Conservation (phyloP, 768 basidiomycete genomes). For the Amanita exitialis region DNA sequence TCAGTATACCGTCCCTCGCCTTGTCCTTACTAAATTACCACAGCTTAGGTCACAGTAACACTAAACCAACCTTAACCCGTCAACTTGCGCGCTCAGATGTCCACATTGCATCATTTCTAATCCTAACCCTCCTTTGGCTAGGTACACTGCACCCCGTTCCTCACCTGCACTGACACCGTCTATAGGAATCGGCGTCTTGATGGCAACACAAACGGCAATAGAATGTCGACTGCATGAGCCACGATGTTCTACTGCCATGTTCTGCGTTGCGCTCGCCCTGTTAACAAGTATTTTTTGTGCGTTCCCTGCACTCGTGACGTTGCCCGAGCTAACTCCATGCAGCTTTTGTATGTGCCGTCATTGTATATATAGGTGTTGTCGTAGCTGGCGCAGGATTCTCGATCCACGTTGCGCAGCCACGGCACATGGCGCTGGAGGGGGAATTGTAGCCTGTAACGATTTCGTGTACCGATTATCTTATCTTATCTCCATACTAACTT, state of each 20-base stretch:
- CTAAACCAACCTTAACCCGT: constrained; percentile 18
- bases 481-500: not conserved
- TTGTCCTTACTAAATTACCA: not conserved
- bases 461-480: constrained; percentile 3
- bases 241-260: constrained; percentile 24
- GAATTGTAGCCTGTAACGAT: not conserved
- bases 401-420: constrained; percentile 19
- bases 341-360: constrained; percentile 16
- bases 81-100: constrained; percentile 21
- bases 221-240: constrained; percentile 21
- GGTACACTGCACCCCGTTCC: constrained; percentile 11
- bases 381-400: constrained; percentile 17
- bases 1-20: constrained; percentile 10
- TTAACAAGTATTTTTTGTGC: constrained; percentile 22
- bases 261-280: constrained; percentile 22
- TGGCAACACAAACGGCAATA: constrained; percentile 21
- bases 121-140: constrained; percentile 21
- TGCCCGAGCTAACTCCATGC: not conserved
- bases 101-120: constrained; percentile 22
- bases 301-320: constrained; percentile 2
- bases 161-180: not conserved
- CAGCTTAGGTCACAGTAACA: constrained; percentile 20
- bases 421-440: constrained; percentile 6
- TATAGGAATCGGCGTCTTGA: constrained; percentile 22
- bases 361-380: constrained; percentile 15